Evolutionary conservation across 176 grass and related monocot genomes (phyloP).

Genomic region (Musa beccarii): DNA sequence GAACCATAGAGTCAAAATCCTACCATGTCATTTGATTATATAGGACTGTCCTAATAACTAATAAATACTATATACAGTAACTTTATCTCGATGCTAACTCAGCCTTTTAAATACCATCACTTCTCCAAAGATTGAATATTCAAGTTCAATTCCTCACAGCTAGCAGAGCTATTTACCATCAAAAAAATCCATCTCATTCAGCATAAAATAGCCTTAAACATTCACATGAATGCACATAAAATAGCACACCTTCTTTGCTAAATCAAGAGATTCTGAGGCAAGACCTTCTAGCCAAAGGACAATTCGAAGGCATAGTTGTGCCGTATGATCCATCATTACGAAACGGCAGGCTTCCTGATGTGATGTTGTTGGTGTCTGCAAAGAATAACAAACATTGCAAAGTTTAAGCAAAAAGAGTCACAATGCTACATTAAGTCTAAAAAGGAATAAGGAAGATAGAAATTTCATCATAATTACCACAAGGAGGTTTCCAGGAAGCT

Average conservation of each 20-base stretch:
- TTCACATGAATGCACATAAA: neutral
- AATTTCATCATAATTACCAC: constrained; percentile 39
- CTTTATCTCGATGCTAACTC: too few species aligned
- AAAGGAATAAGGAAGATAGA: neutral
- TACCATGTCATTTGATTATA: too few species aligned
- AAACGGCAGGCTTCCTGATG: constrained; percentile 86
- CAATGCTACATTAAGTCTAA: neutral
- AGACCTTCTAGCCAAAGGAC: constrained; percentile 94
- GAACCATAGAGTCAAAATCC: too few species aligned
- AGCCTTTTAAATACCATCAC: too few species aligned
- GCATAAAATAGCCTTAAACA: too few species aligned
- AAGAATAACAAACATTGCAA: neutral
- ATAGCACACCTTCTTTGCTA: constrained; percentile 62
- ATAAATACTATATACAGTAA: too few species aligned
- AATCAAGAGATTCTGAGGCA: constrained; percentile 89
- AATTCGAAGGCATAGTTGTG: constrained; percentile 65
- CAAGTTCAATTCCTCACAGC: too few species aligned
- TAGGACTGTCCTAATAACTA: too few species aligned
- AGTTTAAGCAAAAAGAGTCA: neutral
- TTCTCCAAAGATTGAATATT: too few species aligned
- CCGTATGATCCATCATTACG: constrained; percentile 55
- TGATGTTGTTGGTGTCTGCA: constrained; percentile 77
- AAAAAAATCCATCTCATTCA: too few species aligned
- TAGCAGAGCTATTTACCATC: too few species aligned
- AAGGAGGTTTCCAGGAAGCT: constrained; percentile 60